A percentile compares a stretch with the other conserved stretches of the same genome.
Evolutionary conservation across 1,284 basidiomycete genomes (phyloP).

Genomic region (Naganishia cerealis): DNA sequence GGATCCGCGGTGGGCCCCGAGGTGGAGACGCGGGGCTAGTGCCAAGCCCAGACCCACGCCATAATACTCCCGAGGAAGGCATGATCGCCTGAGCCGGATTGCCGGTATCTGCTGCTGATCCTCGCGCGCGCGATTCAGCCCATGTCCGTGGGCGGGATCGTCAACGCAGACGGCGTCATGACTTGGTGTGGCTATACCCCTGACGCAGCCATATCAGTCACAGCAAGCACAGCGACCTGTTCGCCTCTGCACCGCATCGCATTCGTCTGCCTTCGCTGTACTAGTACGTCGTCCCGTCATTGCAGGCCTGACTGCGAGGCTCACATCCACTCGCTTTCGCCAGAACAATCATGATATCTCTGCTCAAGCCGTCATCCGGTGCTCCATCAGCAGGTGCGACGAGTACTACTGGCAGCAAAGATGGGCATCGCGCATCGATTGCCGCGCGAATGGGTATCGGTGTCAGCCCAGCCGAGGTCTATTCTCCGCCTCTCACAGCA

Average conservation of each 20-base stretch:
- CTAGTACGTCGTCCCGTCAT: background rate
- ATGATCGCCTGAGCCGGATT: conserved; percentile 3
- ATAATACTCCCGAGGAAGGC: conserved; percentile 12
- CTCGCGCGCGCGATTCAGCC: background rate
- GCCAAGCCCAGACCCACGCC: conserved; percentile 10
- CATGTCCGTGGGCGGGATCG: no score
- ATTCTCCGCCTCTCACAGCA: conserved; percentile 1
- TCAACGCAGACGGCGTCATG: no score
- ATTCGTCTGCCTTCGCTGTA: background rate
- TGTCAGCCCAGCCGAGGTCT: background rate
- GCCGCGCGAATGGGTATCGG: conserved; percentile 20
- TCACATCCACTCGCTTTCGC: background rate
- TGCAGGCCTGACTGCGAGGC: background rate
- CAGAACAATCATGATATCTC: conserved; percentile 23
- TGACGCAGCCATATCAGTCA: no score
- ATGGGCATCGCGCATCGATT: conserved; percentile 9
- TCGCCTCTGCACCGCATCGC: background rate
- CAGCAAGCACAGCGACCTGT: background rate
- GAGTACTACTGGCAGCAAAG: background rate
- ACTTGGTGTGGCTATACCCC: no score
- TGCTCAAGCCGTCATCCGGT: conserved; percentile 23
- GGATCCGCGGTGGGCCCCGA: no score
- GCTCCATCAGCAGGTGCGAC: conserved; percentile 3
- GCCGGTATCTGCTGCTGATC: background rate
- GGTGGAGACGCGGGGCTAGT: background rate